A percentile compares a stretch with the other conserved stretches of the same genome.
Conservation (phyloP, 768 basidiomycete genomes). For the Lentinula sp. region DNA sequence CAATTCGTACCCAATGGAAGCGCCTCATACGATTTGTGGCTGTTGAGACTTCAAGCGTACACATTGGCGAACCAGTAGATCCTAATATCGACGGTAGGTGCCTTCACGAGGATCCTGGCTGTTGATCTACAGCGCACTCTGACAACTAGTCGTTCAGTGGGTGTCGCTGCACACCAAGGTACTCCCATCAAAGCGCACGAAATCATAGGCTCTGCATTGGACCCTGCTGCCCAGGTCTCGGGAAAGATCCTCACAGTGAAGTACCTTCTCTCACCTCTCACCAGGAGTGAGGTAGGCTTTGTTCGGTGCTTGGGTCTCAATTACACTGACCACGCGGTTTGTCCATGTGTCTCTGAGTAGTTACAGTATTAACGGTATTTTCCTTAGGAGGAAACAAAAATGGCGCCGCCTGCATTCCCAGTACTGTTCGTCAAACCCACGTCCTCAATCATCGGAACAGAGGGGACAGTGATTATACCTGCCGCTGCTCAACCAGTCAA, state of each 20-base stretch:
- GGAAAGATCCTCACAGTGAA: constrained; percentile 62
- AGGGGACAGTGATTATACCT: constrained; percentile 60
- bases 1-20: constrained; percentile 67
- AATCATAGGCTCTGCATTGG: constrained; percentile 64
- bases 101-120: background rate
- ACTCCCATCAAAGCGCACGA: constrained; percentile 62
- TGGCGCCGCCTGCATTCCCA: constrained; percentile 59
- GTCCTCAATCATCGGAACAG: constrained; percentile 64
- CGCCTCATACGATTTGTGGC: constrained; percentile 81
- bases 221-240: constrained; percentile 60
- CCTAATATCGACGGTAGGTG: constrained; percentile 54
- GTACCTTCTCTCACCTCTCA: constrained; percentile 62
- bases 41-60: constrained; percentile 64
- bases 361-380: background rate
- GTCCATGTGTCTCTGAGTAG: constrained; percentile 12
- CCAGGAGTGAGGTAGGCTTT: constrained; percentile 57
- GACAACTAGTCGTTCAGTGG: constrained; percentile 35
- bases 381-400: constrained; percentile 55
- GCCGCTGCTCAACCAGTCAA: constrained; percentile 62
- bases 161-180: constrained; percentile 46
- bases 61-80: constrained; percentile 75
- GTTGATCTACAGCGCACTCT: background rate
- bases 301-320: constrained; percentile 79
- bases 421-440: constrained; percentile 78
- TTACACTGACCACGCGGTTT: constrained; percentile 77